Evolutionary conservation across 106 monocot species (phyloP), one percentile per base, ranked within the genome.

Genomic region (Dendrobium huoshanense): DNA sequence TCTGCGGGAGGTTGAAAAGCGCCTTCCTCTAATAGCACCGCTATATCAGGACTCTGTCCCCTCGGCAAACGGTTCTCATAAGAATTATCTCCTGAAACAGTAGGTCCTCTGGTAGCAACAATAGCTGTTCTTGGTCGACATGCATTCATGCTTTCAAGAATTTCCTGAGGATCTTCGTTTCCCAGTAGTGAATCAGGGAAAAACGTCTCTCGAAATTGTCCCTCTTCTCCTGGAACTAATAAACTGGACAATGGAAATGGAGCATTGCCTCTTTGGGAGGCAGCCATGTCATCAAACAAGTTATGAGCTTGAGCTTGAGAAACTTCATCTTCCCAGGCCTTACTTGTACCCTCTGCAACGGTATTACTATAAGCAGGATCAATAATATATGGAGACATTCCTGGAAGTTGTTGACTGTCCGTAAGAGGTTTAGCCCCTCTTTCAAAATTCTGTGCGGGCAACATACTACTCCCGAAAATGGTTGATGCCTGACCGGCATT

Each of bases 141-240:
- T 55, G 82, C 40, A 55, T 87, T 75, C 51, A 75, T 58, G 65
- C 27, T 68, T 33, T 81, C 85, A 58, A 85, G 73, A 75, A 64
- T 43, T 33, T 84, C 85, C 78, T 72, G 82, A 59, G 87, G 87
- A 86, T 85, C 87, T 33, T 85, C 83, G 65, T 82, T 87, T 41
- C 75, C 79, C 79, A 85, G 85, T 25, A 85, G 78, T 77, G 82
- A 85, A 24, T 80, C 81, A 40, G 86, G 76, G 1, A 58, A 65
- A 72, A 22, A 41, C 54, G 80, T 48, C 77, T 81, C 89, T 55
- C 48, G 82, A 20, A 82, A 31, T 77, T 80, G 83, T 76, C 83
- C 85, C 24, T 40, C 58, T 77, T 75, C 81, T 42, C 41, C 75
- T 68, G 75, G 72, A 7, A 65, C 75, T 33, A 43, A 25, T n/a